Evolutionary conservation across 352 stramenopile species (phyloP).

Genomic region (Phytophthora sp.): DNA sequence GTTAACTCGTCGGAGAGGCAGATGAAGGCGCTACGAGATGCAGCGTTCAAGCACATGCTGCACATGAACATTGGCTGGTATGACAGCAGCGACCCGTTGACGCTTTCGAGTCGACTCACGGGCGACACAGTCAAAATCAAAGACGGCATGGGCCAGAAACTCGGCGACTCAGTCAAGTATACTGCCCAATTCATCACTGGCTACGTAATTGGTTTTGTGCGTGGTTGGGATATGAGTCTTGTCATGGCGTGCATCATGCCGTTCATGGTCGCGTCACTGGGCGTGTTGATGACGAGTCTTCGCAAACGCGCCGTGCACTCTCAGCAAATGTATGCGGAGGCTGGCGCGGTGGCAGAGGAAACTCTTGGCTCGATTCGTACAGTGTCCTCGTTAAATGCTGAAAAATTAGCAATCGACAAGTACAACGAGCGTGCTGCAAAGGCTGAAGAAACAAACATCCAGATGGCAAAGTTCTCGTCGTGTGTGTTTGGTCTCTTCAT

Average conservation of each 20-base stretch:
- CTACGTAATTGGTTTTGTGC: conserved; percentile 45
- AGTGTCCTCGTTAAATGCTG: conserved; percentile 42
- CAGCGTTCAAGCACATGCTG: conserved; percentile 46
- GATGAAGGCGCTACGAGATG: conserved; percentile 39
- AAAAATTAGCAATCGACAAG: conserved; percentile 37
- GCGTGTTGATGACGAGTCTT: conserved; percentile 31
- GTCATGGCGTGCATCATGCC: conserved; percentile 52
- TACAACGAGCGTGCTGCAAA: conserved; percentile 27
- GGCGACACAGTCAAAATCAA: conserved; percentile 58
- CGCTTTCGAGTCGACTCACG: conserved; percentile 39
- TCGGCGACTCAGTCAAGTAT: conserved; percentile 44
- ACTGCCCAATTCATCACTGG: conserved; percentile 40
- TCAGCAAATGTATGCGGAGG: conserved; percentile 48
- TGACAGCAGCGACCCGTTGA: conserved; percentile 35
- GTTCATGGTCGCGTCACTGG: conserved; percentile 37
- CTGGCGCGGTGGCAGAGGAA: conserved; percentile 52
- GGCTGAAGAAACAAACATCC: conserved; percentile 26
- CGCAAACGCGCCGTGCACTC: conserved; percentile 18
- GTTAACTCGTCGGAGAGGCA: conserved; percentile 31
- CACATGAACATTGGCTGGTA: conserved; percentile 54
- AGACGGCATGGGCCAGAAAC: conserved; percentile 52
- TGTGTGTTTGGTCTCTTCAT: conserved; percentile 30
- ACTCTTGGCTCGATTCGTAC: conserved; percentile 50
- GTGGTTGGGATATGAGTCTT: conserved; percentile 46
- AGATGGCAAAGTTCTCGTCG: conserved; percentile 14